Evolutionary conservation across 1,139 yeast genomes (phyloP), one percentile per base, ranked within the genome.

Genomic region (Magnusiomyces suaveolens): DNA sequence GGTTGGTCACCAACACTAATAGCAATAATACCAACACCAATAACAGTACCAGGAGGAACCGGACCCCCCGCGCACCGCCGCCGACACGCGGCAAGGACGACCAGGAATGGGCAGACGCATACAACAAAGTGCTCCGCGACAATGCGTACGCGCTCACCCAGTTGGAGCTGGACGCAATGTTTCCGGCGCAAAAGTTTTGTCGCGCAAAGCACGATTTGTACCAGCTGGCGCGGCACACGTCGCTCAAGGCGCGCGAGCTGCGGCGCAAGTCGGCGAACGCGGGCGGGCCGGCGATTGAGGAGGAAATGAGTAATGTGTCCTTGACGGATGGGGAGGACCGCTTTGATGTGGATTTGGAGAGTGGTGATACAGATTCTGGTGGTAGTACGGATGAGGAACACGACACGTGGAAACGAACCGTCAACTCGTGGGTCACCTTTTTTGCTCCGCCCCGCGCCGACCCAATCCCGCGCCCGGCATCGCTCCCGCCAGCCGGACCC

Each of bases 151-250:
- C 51, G 2, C 39, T 49, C 12, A 41, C 46, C 24, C 18, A 25
- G 38, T 49, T 38, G 18, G 52, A 53, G 38, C 52, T 53, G 3
- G 52, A 53, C n/a, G 50, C 44, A 18, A 53, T 49, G 52, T 53
- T 49, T 25, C 55, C 55, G 3, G 55, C 55, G n/a, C 51, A 49
- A 29, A 41, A 49, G 25, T 49, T 49, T 29, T n/a, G 41, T 18
- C 46, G 46, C 3, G 51, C 39, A 26, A 49, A 49, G 36, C 51
- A 49, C 29, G 51, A 49, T 18, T 26, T 49, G 24, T 49, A 49
- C 24, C 38, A 21, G 4, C 51, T 49, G 6, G 51, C 51, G 10
- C 36, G 51, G 2, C 8, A 21, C 8, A 49, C 51, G 2, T 49
- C 51, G 21, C 39, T 49, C 46, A 41, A 43, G 33, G 51, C 25